Base-by-base conservation (phyloP, 768 basidiomycete species). In the Leucosporidium yakuticum region DNA sequence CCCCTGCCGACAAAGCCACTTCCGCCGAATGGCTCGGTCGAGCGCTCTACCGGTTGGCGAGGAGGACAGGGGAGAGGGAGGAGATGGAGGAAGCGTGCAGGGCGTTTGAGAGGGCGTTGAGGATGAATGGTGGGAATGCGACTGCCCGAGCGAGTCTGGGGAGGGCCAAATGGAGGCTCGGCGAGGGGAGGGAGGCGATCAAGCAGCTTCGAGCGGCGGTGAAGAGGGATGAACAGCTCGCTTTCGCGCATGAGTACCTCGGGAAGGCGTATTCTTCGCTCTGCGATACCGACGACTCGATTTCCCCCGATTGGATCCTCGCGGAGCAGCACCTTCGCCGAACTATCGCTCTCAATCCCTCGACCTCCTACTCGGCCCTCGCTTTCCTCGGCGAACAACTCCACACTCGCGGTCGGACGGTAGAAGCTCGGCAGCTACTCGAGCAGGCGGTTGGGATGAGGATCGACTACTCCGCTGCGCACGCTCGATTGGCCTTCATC, bases 311-410 rank as follows among this genome's bases (percentile, higher is more conserved):
- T 2, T 27, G 53, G n/a, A 11, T 2, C 17, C 14, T 21, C 39
- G n/a, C 65, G 36, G 64, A 72, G 44, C 12, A 20, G n/a, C 64
- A 69, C 59, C 65, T 72, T 17, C 39, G n/a, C 15, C 55, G 63
- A 4, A 67, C 67, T 5, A 44, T 64, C 23, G 15, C 17, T n/a
- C 62, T 72, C 34, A 58, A 63, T 36, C 67, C 67, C 1, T 6
- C 4, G 1, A 23, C 39, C 4, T 31, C 58, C 20, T 63, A 63
- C n/a, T 9, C 12, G 5, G 59, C 64, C 12, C 59, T 25, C 27
- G 64, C 70, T 6, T 69, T 66, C 67, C 57, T 69, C 48, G 70
- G 70, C 25, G 70, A 72, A 36, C 54, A 47, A 27, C 62, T 71
- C 6, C 64, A 66, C 39, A 4, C 39, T 12, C 27, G 12, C 14